Percentiles rank a stretch among this genome's conserved stretches.
phyloP scores from a whole-genome alignment of 148 eudicot genomes.

The Suaeda aralocaspica region DNA sequence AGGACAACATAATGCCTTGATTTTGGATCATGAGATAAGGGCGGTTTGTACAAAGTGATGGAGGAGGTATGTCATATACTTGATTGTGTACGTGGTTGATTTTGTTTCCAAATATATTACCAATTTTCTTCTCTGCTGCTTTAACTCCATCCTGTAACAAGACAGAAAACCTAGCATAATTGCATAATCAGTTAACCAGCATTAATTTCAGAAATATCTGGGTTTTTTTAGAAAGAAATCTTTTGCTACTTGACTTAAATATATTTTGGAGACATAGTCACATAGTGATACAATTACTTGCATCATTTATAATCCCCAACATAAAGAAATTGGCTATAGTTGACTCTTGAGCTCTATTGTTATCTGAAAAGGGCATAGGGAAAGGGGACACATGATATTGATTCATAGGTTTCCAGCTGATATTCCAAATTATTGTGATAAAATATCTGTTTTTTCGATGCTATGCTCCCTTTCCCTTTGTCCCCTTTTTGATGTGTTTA shows the following conservation, averaged over 20 bases:
- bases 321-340: neutral
- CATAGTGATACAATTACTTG: neutral
- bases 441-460: neutral
- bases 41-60: conserved; percentile 19
- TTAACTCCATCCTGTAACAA: no score
- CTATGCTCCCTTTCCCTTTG: neutral
- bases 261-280: neutral
- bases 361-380: neutral
- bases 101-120: neutral
- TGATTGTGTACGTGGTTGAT: neutral
- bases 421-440: neutral
- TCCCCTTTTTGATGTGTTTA: neutral
- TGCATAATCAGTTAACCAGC: no score
- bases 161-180: no score
- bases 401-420: neutral
- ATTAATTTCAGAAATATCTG: no score
- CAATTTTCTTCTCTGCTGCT: no score
- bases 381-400: neutral
- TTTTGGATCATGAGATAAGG: neutral
- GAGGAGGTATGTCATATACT: conserved; percentile 24
- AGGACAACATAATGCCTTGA: conserved; percentile 41
- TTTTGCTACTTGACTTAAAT: neutral
- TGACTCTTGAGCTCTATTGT: neutral
- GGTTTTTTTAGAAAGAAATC: no score
- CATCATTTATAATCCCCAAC: neutral